Evolutionary conservation across 306 rosid genomes (phyloP), one percentile per base, ranked within the genome.

Genomic region (Sicyos edulis): DNA sequence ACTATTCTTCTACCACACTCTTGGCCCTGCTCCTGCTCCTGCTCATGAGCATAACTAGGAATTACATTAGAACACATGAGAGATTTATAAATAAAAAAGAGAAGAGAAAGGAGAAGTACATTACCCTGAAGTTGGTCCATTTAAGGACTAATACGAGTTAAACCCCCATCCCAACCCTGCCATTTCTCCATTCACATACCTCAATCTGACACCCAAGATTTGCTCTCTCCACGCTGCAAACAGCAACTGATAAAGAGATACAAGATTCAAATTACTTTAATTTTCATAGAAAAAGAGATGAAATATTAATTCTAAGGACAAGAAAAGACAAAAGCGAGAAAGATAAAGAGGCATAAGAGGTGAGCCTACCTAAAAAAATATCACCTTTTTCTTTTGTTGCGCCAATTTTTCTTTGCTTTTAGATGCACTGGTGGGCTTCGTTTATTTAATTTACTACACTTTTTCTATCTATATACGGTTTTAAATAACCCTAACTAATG

Each of bases 291-390:
- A 26, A 70, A 75, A 72, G 40, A 64, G 76, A 69, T 75, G 56
- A 61, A 3, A 80, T 80, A 81, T 71, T 74, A 78, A 75, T 83
- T 74, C 83, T 75, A 76, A 81, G 85, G 88, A 91, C 92, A 83
- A 79, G 83, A 92, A 91, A 87, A 88, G 92, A 88, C 97, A 86
- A 88, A 85, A 86, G 76, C 83, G 85, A 77, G 20, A 60, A 29
- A 60, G 66, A 60, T 60, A 29, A 59, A 60, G 45, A 60, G 66
- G 66, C 66, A 32, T 60, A 60, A 32, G 20, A 60, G 45, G 19
- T 29, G 20, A 13, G 66, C 34, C 1, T 15, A 60, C 44, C 64
- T 5, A 8, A 60, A 26, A 26, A 60, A 26, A n/a, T 26, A 29
- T 57, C 22, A 14, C 42, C 7, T 37, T 37, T 37, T 37, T 37